Evolutionary conservation across 192 early-diverging fungal species (phyloP).

Genomic region (Linnemannia zychae): DNA sequence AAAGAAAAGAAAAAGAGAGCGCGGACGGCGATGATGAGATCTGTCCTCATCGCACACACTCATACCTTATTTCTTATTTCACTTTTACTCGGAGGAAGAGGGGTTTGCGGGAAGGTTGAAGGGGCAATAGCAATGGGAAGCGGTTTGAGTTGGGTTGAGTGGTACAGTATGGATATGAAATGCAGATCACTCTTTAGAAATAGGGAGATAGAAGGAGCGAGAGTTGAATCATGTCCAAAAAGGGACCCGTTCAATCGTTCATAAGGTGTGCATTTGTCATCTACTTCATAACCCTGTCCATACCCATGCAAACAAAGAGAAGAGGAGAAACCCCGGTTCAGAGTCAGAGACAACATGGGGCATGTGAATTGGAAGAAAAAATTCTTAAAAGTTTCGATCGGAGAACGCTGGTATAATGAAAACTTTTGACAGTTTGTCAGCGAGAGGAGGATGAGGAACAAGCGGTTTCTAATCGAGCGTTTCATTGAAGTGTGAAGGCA

Average conservation of each 20-base stretch:
- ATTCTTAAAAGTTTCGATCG: not conserved
- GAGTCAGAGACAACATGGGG: not conserved
- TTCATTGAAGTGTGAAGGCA: not conserved
- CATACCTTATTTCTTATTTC: slow-evolving; percentile 6
- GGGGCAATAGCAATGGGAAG: not conserved
- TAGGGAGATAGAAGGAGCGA: too few species aligned
- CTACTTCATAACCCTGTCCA: not conserved
- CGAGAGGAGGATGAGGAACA: not conserved
- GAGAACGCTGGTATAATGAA: not conserved
- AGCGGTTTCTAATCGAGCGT: not conserved
- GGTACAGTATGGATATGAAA: too few species aligned
- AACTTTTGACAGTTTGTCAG: not conserved
- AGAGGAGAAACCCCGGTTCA: too few species aligned
- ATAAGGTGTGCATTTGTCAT: not conserved
- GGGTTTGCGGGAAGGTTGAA: too few species aligned
- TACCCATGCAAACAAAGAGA: not conserved
- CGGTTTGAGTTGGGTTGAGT: not conserved
- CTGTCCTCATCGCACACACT: not conserved
- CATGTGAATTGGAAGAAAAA: too few species aligned
- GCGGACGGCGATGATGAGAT: not conserved
- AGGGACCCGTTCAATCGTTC: not conserved
- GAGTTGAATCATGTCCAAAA: not conserved
- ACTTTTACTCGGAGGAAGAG: not conserved
- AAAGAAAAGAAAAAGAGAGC: not conserved
- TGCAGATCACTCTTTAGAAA: too few species aligned